A percentile compares a stretch with the other conserved stretches of the same genome.
Evolutionary conservation across 2,329 filamentous ascomycete species (phyloP).

Genomic region (Pseudodiploospora longispora): DNA sequence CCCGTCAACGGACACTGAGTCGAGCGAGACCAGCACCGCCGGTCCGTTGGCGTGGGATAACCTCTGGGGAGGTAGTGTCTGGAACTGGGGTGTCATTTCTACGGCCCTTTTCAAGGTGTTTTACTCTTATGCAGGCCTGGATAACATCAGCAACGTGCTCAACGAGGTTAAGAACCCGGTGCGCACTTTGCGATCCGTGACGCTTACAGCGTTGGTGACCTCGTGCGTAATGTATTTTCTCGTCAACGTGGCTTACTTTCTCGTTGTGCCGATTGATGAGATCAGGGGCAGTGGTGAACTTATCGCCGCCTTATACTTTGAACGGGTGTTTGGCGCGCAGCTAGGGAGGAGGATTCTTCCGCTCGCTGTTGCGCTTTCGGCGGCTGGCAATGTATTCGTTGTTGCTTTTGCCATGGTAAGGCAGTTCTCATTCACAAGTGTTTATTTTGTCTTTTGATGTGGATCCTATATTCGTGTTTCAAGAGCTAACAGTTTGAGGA

Average conservation of each 20-base stretch:
- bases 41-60: conserved; percentile 36
- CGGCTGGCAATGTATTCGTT: conserved; percentile 65
- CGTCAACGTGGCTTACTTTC: conserved; percentile 54
- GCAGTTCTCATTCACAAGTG: neutral
- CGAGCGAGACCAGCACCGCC: neutral
- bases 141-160: conserved; percentile 61
- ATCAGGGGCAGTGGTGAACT: conserved; percentile 59
- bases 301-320: conserved; percentile 60
- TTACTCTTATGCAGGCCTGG: conserved; percentile 60
- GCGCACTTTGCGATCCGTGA: conserved; percentile 54
- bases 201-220: conserved; percentile 50
- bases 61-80: conserved; percentile 57
- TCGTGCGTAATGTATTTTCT: conserved; percentile 59
- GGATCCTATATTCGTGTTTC: too few species aligned
- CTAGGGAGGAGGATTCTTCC: conserved; percentile 52
- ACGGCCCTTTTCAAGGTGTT: conserved; percentile 61
- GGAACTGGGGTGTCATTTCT: conserved; percentile 60
- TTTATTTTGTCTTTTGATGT: too few species aligned
- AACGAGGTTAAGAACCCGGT: conserved; percentile 65
- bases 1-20: conserved; percentile 12
- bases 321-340: conserved; percentile 50
- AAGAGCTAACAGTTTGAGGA: too few species aligned
- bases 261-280: conserved; percentile 59
- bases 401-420: conserved; percentile 59
- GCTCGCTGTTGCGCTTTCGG: conserved; percentile 57